phyloP scores from a whole-genome alignment of 495 filamentous ascomycete genomes.

The Geoglossum glabrum region DNA sequence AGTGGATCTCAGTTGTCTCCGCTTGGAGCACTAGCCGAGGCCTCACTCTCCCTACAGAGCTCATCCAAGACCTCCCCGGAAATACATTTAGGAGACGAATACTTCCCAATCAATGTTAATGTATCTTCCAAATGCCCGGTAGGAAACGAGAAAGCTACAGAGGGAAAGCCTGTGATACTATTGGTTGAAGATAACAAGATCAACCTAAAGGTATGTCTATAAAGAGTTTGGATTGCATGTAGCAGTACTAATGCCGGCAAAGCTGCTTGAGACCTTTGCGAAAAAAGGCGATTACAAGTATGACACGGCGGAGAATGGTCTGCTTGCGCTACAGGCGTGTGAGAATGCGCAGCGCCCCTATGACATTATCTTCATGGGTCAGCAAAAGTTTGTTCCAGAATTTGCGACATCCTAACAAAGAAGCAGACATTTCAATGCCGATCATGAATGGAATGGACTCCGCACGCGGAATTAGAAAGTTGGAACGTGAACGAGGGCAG shows the following conservation, averaged over 20 bases:
- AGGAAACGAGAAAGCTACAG: not conserved
- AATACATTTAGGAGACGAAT: not conserved
- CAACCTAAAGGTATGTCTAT: conserved; percentile 31
- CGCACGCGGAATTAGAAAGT: conserved; percentile 37
- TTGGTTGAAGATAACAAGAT: conserved; percentile 61
- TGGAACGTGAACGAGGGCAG: conserved; percentile 25
- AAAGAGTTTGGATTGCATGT: not conserved
- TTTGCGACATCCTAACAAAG: not conserved
- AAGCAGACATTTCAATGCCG: not conserved
- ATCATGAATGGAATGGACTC: conserved; percentile 47
- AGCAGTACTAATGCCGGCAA: conserved; percentile 1
- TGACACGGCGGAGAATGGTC: conserved; percentile 35
- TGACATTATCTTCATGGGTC: conserved; percentile 38
- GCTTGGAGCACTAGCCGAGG: not conserved
- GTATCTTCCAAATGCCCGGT: conserved; percentile 2
- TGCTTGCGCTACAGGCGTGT: conserved; percentile 35
- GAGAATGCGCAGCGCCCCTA: conserved; percentile 22
- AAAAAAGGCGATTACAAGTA: conserved; percentile 28
- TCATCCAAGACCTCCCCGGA: no score
- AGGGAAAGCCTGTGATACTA: conserved; percentile 21
- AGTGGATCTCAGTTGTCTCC: not conserved
- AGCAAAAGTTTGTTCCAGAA: not conserved
- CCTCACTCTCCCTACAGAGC: not conserved
- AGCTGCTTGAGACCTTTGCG: conserved; percentile 41
- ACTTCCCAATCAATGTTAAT: not conserved